Evolutionary conservation across 768 basidiomycete genomes (phyloP), one percentile per base, ranked within the genome.

Genomic region (Lepiota brunneoincarnata): DNA sequence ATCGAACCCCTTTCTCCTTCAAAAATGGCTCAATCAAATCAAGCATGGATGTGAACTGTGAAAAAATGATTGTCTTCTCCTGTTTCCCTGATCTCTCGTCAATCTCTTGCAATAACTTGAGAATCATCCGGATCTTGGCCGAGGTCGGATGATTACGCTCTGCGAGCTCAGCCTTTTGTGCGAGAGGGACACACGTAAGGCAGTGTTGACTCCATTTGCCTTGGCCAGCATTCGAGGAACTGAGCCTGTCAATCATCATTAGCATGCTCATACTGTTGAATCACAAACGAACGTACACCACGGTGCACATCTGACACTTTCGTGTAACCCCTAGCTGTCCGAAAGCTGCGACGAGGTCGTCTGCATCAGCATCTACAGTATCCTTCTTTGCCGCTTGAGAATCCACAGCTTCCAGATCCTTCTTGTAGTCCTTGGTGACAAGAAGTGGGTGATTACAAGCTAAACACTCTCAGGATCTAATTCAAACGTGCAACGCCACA

Each of bases 41-140:
- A 57, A 99, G 73, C 89, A 91, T 84, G 49, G 80, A 77, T 1
- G 96, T 98, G 58, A 92, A 92, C 64, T 97, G 95, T 0, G 92
- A 94, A 66, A 98, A 98, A 18, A 99, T 85, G 58, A 98, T 98
- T 0, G 94, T 96, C 79, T 98, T 99, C 65, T 97, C 93, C 56
- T 73, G 69, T 14, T 76, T 67, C 12, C 80, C 69, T 10, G 82
- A 76, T 48, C 81, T 75, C 44, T 76, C 70, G 14, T 86, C 80
- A 49, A 93, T 83, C 15, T 83, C 77, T 10, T 72, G 61, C 38
- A 99, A 72, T 9, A 98, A 68, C 61, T 87, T 78, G 44, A 97
- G 61, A 36, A 92, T 79, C 79, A 88, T 93, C 28, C 86, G 79
- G 49, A 93, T 91, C 71, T 99, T 99, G 17, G 95, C 86, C 6